Evolutionary conservation across 163 green algal genomes (phyloP), one percentile per base, ranked within the genome.

Genomic region (Chlorella variabilis): DNA sequence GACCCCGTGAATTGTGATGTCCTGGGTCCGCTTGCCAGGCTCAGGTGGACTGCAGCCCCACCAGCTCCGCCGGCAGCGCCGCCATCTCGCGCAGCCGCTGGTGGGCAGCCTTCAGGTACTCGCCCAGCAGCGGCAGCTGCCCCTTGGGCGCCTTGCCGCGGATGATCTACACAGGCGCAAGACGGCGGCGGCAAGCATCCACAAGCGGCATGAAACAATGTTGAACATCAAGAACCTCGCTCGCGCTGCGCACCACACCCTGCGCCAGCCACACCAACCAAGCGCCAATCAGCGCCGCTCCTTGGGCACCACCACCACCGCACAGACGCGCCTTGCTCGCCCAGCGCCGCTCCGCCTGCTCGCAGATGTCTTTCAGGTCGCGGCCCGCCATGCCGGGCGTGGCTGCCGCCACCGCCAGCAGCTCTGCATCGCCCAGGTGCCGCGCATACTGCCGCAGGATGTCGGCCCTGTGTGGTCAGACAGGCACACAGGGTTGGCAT

Each of bases 331-430:
- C 92, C 83, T 93, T 94, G 65, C 91, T 92, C 0, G 96, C 96
- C 94, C 94, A 98, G 39, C 87, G 81, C 20, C 95, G 87, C 91
- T 98, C 96, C 9, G 95, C 91, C 71, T 93, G 87, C 83, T 96
- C 94, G 70, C 93, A 97, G 13, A 97, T 84, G 69, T 97, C 93
- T 23, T 90, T 81, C 45, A 98, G 81, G 80, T 98, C 95, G 0
- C 96, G 81, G 7, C 95, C 96, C 39, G 90, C 92, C 84, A 98
- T 92, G 20, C 92, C 89, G 0, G 58, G 54, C 0, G 91, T 95
- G 1, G 67, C 77, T 1, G 74, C 84, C 27, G 95, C 95, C 33
- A 98, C 62, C 27, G 62, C 45, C 45, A 74, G 31, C 41, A 86
- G 7, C 74, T 89, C 85, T 2, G 88, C 39, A 0, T 87, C 65